phyloP scores from a whole-genome alignment of 2,329 filamentous ascomycete species.

The Ophiostoma tasmaniense region DNA sequence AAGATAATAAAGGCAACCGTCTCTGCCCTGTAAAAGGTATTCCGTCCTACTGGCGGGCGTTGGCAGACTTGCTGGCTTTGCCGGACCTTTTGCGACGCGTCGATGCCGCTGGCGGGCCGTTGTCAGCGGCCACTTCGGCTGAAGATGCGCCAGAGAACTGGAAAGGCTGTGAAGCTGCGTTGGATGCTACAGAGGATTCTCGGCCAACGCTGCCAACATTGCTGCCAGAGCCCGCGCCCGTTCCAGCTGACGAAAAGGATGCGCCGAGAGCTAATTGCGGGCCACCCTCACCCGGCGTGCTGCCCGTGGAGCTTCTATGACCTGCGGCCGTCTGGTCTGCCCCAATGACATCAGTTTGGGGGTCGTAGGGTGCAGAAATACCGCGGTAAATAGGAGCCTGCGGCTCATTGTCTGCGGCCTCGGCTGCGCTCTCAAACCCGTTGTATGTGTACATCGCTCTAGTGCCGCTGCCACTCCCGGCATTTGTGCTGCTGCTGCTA shows the following conservation, averaged over 20 bases:
- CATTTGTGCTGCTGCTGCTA: not conserved
- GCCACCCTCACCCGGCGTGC: not conserved
- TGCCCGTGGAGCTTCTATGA: not conserved
- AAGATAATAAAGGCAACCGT: not conserved
- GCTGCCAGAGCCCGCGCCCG: not conserved
- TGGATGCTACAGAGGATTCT: not conserved
- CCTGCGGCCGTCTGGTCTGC: not conserved
- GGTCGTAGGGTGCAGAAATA: slow-evolving; percentile 49
- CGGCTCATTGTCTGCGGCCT: not conserved
- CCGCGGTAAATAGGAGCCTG: slow-evolving; percentile 36
- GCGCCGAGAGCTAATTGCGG: not conserved
- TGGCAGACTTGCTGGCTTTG: not conserved
- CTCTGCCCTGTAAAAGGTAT: not conserved
- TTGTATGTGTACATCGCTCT: slow-evolving; percentile 44
- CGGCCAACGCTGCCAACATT: not conserved
- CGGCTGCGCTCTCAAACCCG: slow-evolving; percentile 22
- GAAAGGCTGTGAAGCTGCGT: not conserved
- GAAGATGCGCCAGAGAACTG: not conserved
- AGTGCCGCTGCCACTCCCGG: slow-evolving; percentile 20
- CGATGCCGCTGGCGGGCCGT: not conserved
- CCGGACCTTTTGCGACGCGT: not conserved
- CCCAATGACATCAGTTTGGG: slow-evolving; percentile 39
- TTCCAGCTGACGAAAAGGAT: not conserved
- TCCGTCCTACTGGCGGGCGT: not conserved
- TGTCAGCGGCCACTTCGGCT: too few species aligned